phyloP scores from a whole-genome alignment of 495 filamentous ascomycete genomes.

The Bacidia gigantensis region DNA sequence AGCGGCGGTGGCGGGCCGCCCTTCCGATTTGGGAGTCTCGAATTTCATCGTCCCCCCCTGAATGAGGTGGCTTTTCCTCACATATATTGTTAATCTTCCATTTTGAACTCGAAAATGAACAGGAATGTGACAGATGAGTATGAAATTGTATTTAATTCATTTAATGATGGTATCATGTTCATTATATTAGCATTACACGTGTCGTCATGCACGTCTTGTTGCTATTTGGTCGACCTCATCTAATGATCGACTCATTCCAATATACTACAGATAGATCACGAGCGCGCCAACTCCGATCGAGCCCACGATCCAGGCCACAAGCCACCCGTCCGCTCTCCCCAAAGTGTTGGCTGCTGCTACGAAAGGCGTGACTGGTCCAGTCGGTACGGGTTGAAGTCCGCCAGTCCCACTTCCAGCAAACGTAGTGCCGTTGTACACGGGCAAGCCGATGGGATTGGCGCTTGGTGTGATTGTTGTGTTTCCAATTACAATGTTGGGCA shows the following conservation, averaged over 20 bases:
- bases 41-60: neutral
- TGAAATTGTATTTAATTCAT: too few relatives aligned
- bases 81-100: too few relatives aligned
- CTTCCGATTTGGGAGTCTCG: neutral
- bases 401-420: neutral
- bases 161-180: neutral
- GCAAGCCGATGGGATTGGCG: slow-evolving; percentile 10
- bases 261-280: slow-evolving; percentile 11
- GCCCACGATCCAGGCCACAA: slow-evolving; percentile 8
- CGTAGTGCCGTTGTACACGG: slow-evolving; percentile 8
- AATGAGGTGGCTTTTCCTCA: too few relatives aligned
- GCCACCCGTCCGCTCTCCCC: slow-evolving; percentile 5
- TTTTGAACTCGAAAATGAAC: too few relatives aligned
- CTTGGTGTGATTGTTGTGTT: slow-evolving; percentile 14
- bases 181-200: slow-evolving; percentile 3
- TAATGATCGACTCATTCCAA: neutral
- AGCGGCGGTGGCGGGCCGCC: neutral
- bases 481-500: slow-evolving; percentile 16
- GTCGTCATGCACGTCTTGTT: slow-evolving; percentile 1
- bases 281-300: slow-evolving; percentile 11
- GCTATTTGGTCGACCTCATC: neutral
- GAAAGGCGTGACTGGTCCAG: slow-evolving; percentile 1
- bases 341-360: slow-evolving; percentile 2
- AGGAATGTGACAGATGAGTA: too few relatives aligned
- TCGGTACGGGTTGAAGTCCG: neutral